phyloP scores from a whole-genome alignment of 2,329 filamentous ascomycete genomes.

The Colletotrichum godetiae region DNA sequence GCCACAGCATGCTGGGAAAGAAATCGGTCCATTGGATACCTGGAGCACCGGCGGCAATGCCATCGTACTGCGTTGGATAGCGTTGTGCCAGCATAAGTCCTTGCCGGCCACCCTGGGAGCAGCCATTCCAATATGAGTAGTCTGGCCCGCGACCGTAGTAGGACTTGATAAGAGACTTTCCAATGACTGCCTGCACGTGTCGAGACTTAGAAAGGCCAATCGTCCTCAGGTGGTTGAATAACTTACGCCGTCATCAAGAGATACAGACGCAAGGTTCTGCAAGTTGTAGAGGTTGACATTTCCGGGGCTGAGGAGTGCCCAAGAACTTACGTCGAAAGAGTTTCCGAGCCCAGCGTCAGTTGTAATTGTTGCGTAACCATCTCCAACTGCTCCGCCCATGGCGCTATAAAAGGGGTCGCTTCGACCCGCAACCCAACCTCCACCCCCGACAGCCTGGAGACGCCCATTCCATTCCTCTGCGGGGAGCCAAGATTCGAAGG shows the following conservation, averaged over 20 bases:
- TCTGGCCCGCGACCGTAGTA: constrained; percentile 59
- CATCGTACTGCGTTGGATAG: constrained; percentile 65
- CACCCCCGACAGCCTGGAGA: constrained; percentile 44
- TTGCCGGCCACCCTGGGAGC: constrained; percentile 67
- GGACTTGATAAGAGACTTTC: constrained; percentile 57
- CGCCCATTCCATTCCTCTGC: constrained; percentile 43
- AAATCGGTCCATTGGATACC: constrained; percentile 46
- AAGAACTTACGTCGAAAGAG: neutral
- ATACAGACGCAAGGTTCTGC: constrained; percentile 49
- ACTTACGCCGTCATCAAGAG: constrained; percentile 46
- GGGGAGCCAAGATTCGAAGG: constrained; percentile 42
- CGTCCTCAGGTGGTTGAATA: rapidly evolving
- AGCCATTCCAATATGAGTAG: constrained; percentile 63
- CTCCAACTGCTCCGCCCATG: constrained; percentile 36
- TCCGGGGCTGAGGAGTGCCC: constrained; percentile 32
- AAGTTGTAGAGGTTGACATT: constrained; percentile 40
- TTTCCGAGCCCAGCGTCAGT: constrained; percentile 38
- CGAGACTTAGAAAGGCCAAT: too few relatives aligned
- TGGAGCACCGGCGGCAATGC: constrained; percentile 59
- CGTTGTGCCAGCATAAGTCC: constrained; percentile 63
- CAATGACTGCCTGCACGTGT: constrained; percentile 48
- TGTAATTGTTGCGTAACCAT: constrained; percentile 37
- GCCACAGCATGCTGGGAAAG: constrained; percentile 28
- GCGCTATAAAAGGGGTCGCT: constrained; percentile 14
- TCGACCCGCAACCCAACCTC: constrained; percentile 41